Evolutionary conservation across 202 grass and related monocot genomes (phyloP).

Genomic region (Panicum virgatum): DNA sequence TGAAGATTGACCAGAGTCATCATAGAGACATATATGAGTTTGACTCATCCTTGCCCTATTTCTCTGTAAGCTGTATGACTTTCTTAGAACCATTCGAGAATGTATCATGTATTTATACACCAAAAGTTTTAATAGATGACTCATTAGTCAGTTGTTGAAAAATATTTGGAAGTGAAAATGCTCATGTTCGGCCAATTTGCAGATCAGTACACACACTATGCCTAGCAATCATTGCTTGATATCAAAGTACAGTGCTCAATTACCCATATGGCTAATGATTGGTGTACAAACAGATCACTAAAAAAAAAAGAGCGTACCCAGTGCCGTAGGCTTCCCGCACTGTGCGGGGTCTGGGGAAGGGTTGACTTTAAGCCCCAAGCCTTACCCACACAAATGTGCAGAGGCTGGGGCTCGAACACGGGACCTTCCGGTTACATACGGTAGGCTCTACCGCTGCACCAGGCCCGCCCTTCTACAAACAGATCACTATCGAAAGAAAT

Average conservation of each 20-base stretch:
- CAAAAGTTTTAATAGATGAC: not conserved
- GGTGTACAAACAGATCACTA: not conserved
- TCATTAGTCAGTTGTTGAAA: not conserved
- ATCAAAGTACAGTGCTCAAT: not conserved
- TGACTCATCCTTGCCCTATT: not conserved
- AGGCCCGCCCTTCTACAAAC: no score
- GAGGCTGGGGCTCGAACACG: no score
- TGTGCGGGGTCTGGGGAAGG: no score
- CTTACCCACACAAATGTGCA: no score
- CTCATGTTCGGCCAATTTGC: not conserved
- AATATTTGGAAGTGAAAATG: slow-evolving; percentile 2
- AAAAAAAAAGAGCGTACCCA: no score
- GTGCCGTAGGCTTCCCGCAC: no score
- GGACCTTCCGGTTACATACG: no score
- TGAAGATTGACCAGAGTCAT: not conserved
- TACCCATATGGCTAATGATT: not conserved
- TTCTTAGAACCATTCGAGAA: slow-evolving; percentile 11
- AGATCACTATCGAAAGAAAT: slow-evolving; percentile 5
- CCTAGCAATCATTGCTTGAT: slow-evolving; percentile 1
- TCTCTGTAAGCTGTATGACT: not conserved
- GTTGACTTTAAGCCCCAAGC: no score
- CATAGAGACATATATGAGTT: not conserved
- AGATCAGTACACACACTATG: not conserved
- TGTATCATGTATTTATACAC: not conserved
- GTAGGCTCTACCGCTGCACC: no score